phyloP scores from a whole-genome alignment of 2,329 filamentous ascomycete genomes.

The Arachnomyces sp. region DNA sequence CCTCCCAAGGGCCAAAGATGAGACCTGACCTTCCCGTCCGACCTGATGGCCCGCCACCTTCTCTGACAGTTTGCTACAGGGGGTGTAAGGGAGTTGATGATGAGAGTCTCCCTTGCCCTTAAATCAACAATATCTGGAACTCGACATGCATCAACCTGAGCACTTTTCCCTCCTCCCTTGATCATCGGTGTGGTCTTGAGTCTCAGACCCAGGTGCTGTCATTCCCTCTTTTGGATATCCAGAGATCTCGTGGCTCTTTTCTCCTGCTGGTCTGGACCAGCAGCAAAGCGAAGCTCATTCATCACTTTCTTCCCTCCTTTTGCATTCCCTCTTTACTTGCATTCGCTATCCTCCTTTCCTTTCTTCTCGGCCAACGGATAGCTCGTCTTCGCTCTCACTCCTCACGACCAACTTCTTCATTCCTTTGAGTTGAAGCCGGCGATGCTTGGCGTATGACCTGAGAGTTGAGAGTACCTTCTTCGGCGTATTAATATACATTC shows the following conservation, averaged over 20 bases:
- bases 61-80: no score
- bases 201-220: not conserved
- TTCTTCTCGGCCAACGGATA: not conserved
- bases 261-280: not conserved
- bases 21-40: no score
- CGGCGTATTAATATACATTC: no score
- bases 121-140: not conserved
- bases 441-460: not conserved
- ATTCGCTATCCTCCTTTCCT: not conserved
- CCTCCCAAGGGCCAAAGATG: no score
- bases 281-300: not conserved
- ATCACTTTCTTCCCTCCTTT: constrained; percentile 1
- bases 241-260: not conserved
- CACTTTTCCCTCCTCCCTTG: not conserved
- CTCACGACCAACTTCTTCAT: not conserved
- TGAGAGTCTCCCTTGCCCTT: not conserved
- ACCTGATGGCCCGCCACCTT: no score
- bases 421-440: not conserved
- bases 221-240: constrained; percentile 1
- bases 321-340: not conserved
- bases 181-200: not conserved
- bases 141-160: not conserved
- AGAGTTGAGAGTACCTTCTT: not conserved
- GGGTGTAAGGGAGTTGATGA: no score
- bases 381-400: no score